Evolutionary conservation across 176 grass and related monocot genomes (phyloP).

Genomic region (Rhynchospora pubera): DNA sequence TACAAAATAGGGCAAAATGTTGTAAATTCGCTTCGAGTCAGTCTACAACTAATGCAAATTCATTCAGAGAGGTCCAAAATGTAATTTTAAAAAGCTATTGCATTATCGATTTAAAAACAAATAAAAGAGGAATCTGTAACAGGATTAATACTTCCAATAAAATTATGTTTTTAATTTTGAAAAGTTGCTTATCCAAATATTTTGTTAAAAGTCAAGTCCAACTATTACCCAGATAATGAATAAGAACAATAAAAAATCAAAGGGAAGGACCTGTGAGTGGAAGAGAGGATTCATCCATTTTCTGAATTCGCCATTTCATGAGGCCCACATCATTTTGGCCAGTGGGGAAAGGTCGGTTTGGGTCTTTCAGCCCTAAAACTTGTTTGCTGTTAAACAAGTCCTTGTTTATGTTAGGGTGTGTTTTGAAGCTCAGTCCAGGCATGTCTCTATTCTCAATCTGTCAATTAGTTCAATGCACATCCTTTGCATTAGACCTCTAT

Average conservation of each 20-base stretch:
- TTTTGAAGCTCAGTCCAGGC: slow-evolving; percentile 78
- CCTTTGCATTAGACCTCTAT: neutral
- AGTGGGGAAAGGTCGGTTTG: slow-evolving; percentile 68
- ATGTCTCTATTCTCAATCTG: slow-evolving; percentile 80
- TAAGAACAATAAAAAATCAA: neutral
- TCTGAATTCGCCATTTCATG: slow-evolving; percentile 83
- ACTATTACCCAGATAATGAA: neutral
- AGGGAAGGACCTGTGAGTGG: slow-evolving; percentile 54
- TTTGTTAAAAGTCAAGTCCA: neutral
- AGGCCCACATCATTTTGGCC: slow-evolving; percentile 81
- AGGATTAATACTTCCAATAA: slow-evolving; percentile 32
- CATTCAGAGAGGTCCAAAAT: neutral
- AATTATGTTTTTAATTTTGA: neutral
- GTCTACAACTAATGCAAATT: neutral
- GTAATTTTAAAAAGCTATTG: neutral
- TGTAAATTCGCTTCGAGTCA: neutral
- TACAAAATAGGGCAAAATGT: neutral
- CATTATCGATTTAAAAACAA: neutral
- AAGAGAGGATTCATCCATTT: slow-evolving; percentile 65
- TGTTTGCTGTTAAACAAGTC: slow-evolving; percentile 68
- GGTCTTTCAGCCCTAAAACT: slow-evolving; percentile 72
- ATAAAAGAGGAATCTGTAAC: slow-evolving; percentile 30
- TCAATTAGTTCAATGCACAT: neutral
- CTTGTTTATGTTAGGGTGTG: slow-evolving; percentile 74
- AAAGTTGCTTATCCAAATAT: neutral